Percentiles rank a stretch among this genome's conserved stretches.
These are phyloP conservation scores for Fusarium verrucosum DNA, from an alignment of 2,329 filamentous ascomycete genomes.

Conservation along the genomic window DNA sequence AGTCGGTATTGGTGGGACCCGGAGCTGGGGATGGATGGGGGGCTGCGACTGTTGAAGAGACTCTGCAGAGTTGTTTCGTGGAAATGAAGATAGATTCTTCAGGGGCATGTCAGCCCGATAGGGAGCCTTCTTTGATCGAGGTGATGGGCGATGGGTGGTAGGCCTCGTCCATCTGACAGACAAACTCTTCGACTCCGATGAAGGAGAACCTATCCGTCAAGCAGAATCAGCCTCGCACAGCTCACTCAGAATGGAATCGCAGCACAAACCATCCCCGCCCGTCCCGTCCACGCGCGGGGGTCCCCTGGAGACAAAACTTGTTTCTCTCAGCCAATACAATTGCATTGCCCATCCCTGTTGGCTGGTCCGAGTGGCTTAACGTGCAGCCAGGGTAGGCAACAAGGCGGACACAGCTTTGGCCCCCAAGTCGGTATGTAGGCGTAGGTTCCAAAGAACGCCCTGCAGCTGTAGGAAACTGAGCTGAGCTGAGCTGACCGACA, in stretches of 20 bases:
- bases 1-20: slow-evolving; percentile 1
- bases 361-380: slow-evolving; percentile 30
- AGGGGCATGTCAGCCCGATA: background rate
- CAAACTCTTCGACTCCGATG: background rate
- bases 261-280: slow-evolving; percentile 14
- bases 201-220: background rate
- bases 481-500: background rate
- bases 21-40: background rate
- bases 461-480: slow-evolving; percentile 7
- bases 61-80: background rate
- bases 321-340: slow-evolving; percentile 23
- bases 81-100: background rate
- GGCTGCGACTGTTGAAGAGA: background rate
- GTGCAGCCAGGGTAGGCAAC: slow-evolving; percentile 37
- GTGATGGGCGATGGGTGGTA: too few relatives aligned
- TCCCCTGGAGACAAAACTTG: background rate
- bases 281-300: background rate
- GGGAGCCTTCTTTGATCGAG: background rate
- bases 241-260: slow-evolving; percentile 36
- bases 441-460: slow-evolving; percentile 29
- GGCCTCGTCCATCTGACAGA: background rate
- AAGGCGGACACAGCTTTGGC: slow-evolving; percentile 40
- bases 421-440: slow-evolving; percentile 18
- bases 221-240: slow-evolving; percentile 35
- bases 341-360: slow-evolving; percentile 23